Evolutionary conservation across 2,329 filamentous ascomycete species (phyloP), one percentile per base, ranked within the genome.

Genomic region (Nigrospora oryzae): DNA sequence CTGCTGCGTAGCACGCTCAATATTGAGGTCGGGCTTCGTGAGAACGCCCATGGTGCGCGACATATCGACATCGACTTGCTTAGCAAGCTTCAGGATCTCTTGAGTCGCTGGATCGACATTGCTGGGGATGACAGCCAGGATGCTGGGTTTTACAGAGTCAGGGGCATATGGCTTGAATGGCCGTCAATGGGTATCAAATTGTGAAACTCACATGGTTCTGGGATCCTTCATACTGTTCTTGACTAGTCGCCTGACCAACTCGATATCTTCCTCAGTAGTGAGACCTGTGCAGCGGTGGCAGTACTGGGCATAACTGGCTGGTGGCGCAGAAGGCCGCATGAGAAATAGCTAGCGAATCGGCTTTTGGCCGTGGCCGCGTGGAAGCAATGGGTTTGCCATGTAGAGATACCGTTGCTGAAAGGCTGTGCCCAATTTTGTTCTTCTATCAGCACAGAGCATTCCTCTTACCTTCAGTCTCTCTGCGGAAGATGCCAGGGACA

Each of bases 11-110:
- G 61, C 60, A 0, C 55, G 46, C 40, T 77, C 73, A 0, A 55
- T 56, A 0, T 73, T 69, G 0, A 82, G 60, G 46, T 85, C 81
- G 0, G 70, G 68, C 47, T 75, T 75, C 0, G 72, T 76, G 3
- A 75, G 58, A 15, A 62, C 56, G 3, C 53, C 58, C 58, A 61
- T 59, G 2, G 59, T 62, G 38, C 59, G 52, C 3, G 42, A 52
- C 55, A 59, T 59, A 2, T n/a, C 42, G 0, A 54, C 53, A 34
- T 63, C 60, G 3, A 55, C 60, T 11, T 58, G 46, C 14, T 58
- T 63, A 2, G 66, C 66, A 2, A 68, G 49, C 36, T 61, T 59
- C 5, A 70, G 46, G 12, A 70, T 62, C 23, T 63, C 61, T 40
- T 70, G 63, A 0, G 63, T 69, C 0, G 64, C 63, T 8, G 60